Evolutionary conservation across 768 basidiomycete species (phyloP).

Genomic region (Suillus fuscotomentosus): DNA sequence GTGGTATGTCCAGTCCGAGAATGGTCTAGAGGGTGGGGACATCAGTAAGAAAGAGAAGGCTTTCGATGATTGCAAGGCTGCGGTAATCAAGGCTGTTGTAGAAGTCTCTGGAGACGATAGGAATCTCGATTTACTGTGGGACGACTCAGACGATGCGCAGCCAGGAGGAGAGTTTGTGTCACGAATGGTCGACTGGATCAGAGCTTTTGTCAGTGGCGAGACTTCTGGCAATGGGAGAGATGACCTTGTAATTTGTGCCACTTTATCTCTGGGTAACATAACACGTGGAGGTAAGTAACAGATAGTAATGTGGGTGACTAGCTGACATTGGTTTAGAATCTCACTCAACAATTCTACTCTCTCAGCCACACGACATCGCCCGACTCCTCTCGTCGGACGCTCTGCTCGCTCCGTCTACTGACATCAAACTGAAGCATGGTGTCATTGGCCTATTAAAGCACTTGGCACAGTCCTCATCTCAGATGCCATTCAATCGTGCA

Average conservation of each 20-base stretch:
- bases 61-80: slow-evolving; percentile 82
- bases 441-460: slow-evolving; percentile 86
- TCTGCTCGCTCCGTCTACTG: slow-evolving; percentile 53
- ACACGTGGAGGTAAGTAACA: slow-evolving; percentile 63
- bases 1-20: slow-evolving; percentile 49
- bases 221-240: slow-evolving; percentile 44
- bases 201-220: slow-evolving; percentile 45
- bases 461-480: slow-evolving; percentile 67
- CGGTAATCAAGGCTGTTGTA: slow-evolving; percentile 81
- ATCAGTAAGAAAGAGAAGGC: slow-evolving; percentile 64
- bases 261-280: slow-evolving; percentile 80
- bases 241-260: slow-evolving; percentile 82
- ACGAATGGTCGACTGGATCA: slow-evolving; percentile 77
- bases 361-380: slow-evolving; percentile 64
- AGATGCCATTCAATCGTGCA: slow-evolving; percentile 55
- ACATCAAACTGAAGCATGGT: slow-evolving; percentile 88
- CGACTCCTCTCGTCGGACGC: slow-evolving; percentile 54
- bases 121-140: slow-evolving; percentile 79
- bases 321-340: slow-evolving; percentile 41
- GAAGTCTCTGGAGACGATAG: slow-evolving; percentile 82
- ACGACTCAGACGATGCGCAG: slow-evolving; percentile 49
- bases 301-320: slow-evolving; percentile 2
- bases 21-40: slow-evolving; percentile 38
- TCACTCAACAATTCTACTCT: slow-evolving; percentile 58
- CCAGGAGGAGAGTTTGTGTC: slow-evolving; percentile 73